phyloP scores from a whole-genome alignment of 2,329 filamentous ascomycete species.

The Achaetomium macrosporum region DNA sequence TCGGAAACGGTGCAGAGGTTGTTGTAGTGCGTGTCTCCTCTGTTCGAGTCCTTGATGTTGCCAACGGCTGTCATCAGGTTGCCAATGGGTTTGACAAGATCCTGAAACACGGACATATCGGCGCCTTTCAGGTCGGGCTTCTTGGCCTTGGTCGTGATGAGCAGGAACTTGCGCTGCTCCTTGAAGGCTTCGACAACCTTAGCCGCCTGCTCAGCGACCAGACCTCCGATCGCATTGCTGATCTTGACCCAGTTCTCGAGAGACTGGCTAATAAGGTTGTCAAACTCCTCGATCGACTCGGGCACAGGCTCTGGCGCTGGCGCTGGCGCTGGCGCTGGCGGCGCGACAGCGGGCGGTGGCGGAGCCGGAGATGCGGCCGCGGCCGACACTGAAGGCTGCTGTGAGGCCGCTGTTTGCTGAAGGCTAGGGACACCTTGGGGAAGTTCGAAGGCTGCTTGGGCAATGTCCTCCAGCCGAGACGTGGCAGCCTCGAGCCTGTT shows the following conservation, averaged over 20 bases:
- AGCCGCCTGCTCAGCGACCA: slow-evolving; percentile 69
- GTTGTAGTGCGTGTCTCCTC: slow-evolving; percentile 67
- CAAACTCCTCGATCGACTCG: slow-evolving; percentile 80
- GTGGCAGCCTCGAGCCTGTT: slow-evolving; percentile 95
- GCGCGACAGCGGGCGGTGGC: slow-evolving; percentile 32
- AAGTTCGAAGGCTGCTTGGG: slow-evolving; percentile 63
- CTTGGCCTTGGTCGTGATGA: slow-evolving; percentile 84
- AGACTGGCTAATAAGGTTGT: slow-evolving; percentile 66
- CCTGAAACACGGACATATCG: slow-evolving; percentile 61
- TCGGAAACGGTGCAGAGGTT: slow-evolving; percentile 85
- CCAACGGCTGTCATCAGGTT: slow-evolving; percentile 72
- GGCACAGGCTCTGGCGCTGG: slow-evolving; percentile 59
- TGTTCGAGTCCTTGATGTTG: slow-evolving; percentile 75
- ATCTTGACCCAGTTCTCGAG: slow-evolving; percentile 73
- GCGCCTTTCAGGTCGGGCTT: slow-evolving; percentile 67
- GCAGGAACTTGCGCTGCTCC: slow-evolving; percentile 80
- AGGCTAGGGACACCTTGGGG: slow-evolving; percentile 46
- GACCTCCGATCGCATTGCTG: slow-evolving; percentile 70
- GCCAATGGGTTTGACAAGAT: slow-evolving; percentile 82
- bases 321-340: too few species aligned
- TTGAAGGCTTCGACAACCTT: slow-evolving; percentile 62
- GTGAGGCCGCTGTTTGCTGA: slow-evolving; percentile 35
- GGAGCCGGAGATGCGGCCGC: slow-evolving; percentile 32
- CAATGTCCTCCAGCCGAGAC: slow-evolving; percentile 92
- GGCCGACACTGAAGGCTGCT: slow-evolving; percentile 28